Conservation (phyloP, 139 green algal species). For the Chlamydomonas incerta region DNA sequence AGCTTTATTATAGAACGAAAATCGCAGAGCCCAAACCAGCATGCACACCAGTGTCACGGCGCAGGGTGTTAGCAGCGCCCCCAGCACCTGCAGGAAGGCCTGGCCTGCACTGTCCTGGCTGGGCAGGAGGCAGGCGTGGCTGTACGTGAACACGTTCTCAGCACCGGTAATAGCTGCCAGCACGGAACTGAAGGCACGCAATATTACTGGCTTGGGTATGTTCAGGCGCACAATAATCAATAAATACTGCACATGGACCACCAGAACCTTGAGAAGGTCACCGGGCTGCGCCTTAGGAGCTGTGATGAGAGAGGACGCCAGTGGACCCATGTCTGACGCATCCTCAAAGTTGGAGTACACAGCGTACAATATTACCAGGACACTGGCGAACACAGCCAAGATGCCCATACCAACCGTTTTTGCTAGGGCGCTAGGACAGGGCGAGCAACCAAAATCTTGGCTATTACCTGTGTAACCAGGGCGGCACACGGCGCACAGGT, state of each 20-base stretch:
- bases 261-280: background rate
- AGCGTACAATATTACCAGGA: background rate
- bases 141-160: background rate
- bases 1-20: background rate
- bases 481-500: background rate
- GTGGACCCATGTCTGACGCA: no score
- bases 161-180: background rate
- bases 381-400: background rate
- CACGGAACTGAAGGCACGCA: background rate
- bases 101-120: background rate
- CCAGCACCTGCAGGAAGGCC: background rate
- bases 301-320: no score
- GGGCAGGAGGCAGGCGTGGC: background rate
- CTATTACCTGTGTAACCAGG: background rate
- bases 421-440: background rate
- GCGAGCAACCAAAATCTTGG: background rate
- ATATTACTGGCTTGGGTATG: background rate
- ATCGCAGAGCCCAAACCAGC: background rate
- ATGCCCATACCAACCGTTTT: background rate
- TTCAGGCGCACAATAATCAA: background rate
- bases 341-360: background rate
- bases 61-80: background rate
- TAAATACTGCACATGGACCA: background rate
- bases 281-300: no score
- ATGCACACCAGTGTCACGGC: background rate